Conservation (phyloP, 495 filamentous ascomycete species). For the Aspergillus affinis region DNA sequence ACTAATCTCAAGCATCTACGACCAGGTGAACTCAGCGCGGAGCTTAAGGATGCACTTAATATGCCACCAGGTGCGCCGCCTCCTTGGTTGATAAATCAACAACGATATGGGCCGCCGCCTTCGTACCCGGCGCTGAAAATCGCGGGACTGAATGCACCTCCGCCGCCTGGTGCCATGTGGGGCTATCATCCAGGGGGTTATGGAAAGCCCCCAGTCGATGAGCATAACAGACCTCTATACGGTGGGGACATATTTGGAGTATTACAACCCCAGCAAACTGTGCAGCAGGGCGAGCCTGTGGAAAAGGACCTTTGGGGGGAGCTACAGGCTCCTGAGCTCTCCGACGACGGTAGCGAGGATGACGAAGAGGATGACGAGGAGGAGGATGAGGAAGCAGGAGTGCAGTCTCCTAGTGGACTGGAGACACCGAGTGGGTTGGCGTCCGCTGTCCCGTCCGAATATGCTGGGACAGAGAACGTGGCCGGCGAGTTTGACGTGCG, state of each 20-base stretch:
- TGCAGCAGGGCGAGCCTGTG: slow-evolving; percentile 71
- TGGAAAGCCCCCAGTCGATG: slow-evolving; percentile 92
- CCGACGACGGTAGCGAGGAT: slow-evolving; percentile 78
- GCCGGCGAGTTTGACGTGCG: slow-evolving; percentile 88
- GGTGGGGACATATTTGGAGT: slow-evolving; percentile 94
- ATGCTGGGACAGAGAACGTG: slow-evolving; percentile 68
- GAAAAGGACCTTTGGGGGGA: slow-evolving; percentile 93
- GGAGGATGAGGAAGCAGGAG: slow-evolving; percentile 59
- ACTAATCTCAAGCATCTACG: slow-evolving; percentile 87
- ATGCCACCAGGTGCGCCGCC: slow-evolving; percentile 93
- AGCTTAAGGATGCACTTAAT: slow-evolving; percentile 87
- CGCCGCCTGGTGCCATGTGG: slow-evolving; percentile 91
- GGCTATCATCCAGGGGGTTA: slow-evolving; percentile 95
- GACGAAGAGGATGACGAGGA: slow-evolving; percentile 68
- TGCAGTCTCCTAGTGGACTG: slow-evolving; percentile 71
- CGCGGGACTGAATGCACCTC: slow-evolving; percentile 91
- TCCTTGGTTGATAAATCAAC: slow-evolving; percentile 96
- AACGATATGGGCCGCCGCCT: slow-evolving; percentile 88
- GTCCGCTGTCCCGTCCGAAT: slow-evolving; percentile 76
- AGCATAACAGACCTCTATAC: slow-evolving; percentile 84
- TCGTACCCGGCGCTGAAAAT: slow-evolving; percentile 92
- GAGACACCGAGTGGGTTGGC: slow-evolving; percentile 81
- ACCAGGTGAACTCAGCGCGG: slow-evolving; percentile 86
- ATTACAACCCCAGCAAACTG: slow-evolving; percentile 61
- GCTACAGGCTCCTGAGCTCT: slow-evolving; percentile 79